These are phyloP conservation scores for Aureobasidium zeae DNA, from an alignment of 2,329 filamentous ascomycete genomes.

Conservation along the genomic window DNA sequence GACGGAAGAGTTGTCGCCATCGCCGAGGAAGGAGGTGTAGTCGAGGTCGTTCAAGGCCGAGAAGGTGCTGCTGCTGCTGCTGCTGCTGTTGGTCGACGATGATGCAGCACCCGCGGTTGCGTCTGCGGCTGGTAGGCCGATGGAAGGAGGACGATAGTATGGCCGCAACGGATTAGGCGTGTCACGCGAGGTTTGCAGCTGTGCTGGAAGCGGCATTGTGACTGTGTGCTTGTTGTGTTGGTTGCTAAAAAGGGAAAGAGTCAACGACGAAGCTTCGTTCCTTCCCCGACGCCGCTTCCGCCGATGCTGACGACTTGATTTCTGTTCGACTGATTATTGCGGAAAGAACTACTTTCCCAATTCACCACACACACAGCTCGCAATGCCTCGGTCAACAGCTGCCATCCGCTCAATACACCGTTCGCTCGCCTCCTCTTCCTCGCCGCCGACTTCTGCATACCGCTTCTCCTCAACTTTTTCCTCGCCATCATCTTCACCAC, in stretches of 20 bases:
- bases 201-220: slow-evolving; percentile 21
- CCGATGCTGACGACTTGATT: slow-evolving; percentile 9
- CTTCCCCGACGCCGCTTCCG: background rate
- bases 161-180: slow-evolving; percentile 56
- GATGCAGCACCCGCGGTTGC: slow-evolving; percentile 29
- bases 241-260: background rate
- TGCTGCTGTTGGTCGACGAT: too few relatives aligned
- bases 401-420: too few relatives aligned
- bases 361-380: too few relatives aligned
- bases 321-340: too few relatives aligned
- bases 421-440: too few relatives aligned
- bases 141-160: slow-evolving; percentile 62
- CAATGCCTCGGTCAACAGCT: too few relatives aligned
- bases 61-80: slow-evolving; percentile 57
- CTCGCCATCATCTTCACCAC: too few relatives aligned
- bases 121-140: slow-evolving; percentile 47
- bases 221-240: background rate
- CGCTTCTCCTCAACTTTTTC: too few relatives aligned
- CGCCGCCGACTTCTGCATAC: too few relatives aligned
- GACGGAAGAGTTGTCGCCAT: slow-evolving; percentile 59
- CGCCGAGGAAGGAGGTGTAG: slow-evolving; percentile 77
- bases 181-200: slow-evolving; percentile 38
- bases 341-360: too few relatives aligned
- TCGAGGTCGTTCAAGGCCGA: slow-evolving; percentile 85
- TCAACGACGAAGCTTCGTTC: background rate